Percentiles rank a stretch among this genome's conserved stretches.
These are phyloP conservation scores for Diplocarpon mali DNA, from an alignment of 2,329 filamentous ascomycete genomes.

Conservation along the genomic window DNA sequence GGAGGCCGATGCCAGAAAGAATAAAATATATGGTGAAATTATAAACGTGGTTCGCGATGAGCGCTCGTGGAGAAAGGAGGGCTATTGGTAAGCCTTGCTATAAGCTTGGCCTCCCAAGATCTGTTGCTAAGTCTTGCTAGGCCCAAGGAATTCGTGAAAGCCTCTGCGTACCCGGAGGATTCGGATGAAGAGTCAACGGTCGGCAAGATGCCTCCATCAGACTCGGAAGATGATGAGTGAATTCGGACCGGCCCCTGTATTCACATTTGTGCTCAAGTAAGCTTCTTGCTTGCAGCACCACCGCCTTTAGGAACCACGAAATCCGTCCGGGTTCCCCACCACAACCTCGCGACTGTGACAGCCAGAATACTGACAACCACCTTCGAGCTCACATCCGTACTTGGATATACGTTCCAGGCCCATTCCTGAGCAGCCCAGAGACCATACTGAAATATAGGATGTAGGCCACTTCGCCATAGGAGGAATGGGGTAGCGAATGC, in stretches of 20 bases:
- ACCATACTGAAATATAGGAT: slow-evolving; percentile 45
- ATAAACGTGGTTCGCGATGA: slow-evolving; percentile 88
- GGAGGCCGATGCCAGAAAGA: slow-evolving; percentile 53
- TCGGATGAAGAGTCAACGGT: slow-evolving; percentile 67
- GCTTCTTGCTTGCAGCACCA: slow-evolving; percentile 18
- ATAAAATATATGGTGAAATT: slow-evolving; percentile 79
- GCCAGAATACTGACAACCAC: slow-evolving; percentile 62
- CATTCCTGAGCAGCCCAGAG: slow-evolving; percentile 58
- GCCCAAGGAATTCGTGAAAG: slow-evolving; percentile 70
- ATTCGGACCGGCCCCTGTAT: too few species aligned
- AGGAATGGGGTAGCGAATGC: slow-evolving; percentile 64
- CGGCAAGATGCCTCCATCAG: slow-evolving; percentile 75
- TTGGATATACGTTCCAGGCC: slow-evolving; percentile 67
- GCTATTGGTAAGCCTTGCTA: slow-evolving; percentile 56
- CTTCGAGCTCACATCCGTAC: slow-evolving; percentile 50
- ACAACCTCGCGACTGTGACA: slow-evolving; percentile 41
- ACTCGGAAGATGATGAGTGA: slow-evolving; percentile 52
- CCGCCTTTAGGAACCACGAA: slow-evolving; percentile 21
- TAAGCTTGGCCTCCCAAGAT: too few species aligned
- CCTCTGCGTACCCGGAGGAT: slow-evolving; percentile 46
- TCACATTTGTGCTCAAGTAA: slow-evolving; percentile 8
- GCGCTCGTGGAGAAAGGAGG: slow-evolving; percentile 79
- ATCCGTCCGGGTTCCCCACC: slow-evolving; percentile 29
- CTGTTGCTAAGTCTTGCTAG: slow-evolving; percentile 31
- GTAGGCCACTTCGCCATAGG: slow-evolving; percentile 52